A percentile compares a stretch with the other conserved stretches of the same genome.
phyloP scores from a whole-genome alignment of 129 eudicot species.

The Logfia minima region DNA sequence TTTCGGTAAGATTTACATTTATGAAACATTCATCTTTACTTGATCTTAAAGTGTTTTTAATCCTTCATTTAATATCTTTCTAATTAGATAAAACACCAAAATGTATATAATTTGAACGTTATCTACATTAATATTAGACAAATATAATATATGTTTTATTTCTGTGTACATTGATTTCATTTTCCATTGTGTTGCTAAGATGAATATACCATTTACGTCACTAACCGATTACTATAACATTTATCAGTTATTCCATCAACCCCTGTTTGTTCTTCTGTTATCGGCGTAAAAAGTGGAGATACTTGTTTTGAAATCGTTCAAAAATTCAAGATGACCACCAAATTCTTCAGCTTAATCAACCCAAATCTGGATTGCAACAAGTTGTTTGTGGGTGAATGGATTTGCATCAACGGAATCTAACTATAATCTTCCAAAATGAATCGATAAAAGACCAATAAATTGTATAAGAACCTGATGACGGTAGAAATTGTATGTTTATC shows the following conservation, averaged over 20 bases:
- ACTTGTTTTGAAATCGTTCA: constrained; percentile 44
- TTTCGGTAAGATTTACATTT: constrained; percentile 1
- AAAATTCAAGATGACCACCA: constrained; percentile 25
- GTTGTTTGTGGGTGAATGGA: constrained; percentile 58
- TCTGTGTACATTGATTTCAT: neutral
- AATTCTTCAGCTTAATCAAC: constrained; percentile 33
- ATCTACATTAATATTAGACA: no score
- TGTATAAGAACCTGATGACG: neutral
- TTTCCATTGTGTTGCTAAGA: neutral
- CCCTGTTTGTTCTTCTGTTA: constrained; percentile 26
- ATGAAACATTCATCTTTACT: neutral
- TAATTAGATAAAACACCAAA: no score
- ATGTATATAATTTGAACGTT: no score
- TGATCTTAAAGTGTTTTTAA: no score
- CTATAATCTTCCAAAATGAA: neutral
- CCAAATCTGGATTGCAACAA: constrained; percentile 47
- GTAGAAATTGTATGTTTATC: neutral
- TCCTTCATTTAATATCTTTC: no score
- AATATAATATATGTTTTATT: neutral
- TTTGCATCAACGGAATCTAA: constrained; percentile 43
- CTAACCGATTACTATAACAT: neutral
- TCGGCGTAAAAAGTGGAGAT: constrained; percentile 48
- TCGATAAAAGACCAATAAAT: neutral
- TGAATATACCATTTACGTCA: neutral
- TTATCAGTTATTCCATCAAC: neutral